These are phyloP conservation scores for Apocynum venetum DNA, from an alignment of 257 asterid genomes.

Conservation along the genomic window DNA sequence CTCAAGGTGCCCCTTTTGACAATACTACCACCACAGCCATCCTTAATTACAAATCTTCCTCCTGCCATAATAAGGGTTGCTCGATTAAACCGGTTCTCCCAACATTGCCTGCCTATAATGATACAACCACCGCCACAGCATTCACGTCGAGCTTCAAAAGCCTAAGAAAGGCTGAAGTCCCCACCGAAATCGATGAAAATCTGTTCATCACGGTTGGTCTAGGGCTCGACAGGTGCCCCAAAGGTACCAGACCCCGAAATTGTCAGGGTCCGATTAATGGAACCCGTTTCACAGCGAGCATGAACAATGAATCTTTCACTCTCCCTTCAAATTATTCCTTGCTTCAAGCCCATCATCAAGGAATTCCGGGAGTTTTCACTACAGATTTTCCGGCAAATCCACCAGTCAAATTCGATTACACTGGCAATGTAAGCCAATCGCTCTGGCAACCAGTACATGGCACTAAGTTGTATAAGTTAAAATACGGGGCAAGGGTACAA, in stretches of 20 bases:
- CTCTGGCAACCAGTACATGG: slow-evolving; percentile 69
- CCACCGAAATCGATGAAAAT: slow-evolving; percentile 65
- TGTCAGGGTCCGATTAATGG: slow-evolving; percentile 88
- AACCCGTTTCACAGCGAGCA: slow-evolving; percentile 79
- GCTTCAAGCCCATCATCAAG: slow-evolving; percentile 71
- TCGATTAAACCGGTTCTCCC: slow-evolving; percentile 45
- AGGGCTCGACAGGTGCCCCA: slow-evolving; percentile 71
- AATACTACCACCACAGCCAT: slow-evolving; percentile 93
- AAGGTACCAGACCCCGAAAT: slow-evolving; percentile 37
- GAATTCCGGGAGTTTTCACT: slow-evolving; percentile 76
- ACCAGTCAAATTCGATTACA: slow-evolving; percentile 60
- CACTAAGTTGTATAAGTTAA: slow-evolving; percentile 57
- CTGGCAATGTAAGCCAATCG: slow-evolving; percentile 78
- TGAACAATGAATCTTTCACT: slow-evolving; percentile 81
- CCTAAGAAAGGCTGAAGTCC: slow-evolving; percentile 48
- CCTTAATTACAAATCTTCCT: slow-evolving; percentile 54
- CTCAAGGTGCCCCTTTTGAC: slow-evolving; percentile 79
- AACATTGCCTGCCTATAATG: slow-evolving; percentile 67
- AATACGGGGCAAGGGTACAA: slow-evolving; percentile 69
- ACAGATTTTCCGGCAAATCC: slow-evolving; percentile 72
- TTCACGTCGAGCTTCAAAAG: slow-evolving; percentile 67
- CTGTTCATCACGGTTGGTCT: slow-evolving; percentile 74
- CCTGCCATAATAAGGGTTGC: slow-evolving; percentile 44
- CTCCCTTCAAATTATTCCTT: slow-evolving; percentile 73
- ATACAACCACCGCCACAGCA: slow-evolving; percentile 70